Evolutionary conservation across 441 rosid genomes (phyloP).

Genomic region (Kokia cookei): DNA sequence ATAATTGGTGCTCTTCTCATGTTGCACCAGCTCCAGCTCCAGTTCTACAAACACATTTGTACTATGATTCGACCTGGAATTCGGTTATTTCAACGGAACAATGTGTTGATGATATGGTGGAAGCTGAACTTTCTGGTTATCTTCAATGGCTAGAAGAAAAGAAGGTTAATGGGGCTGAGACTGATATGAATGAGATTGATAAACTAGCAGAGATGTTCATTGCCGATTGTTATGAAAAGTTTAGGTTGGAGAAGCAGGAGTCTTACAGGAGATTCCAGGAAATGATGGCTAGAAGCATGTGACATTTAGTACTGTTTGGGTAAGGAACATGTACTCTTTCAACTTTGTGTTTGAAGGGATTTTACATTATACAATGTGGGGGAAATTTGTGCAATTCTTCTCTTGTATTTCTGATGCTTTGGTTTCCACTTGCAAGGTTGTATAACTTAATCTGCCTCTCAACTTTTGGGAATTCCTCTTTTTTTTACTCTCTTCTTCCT

Average conservation of each 20-base stretch:
- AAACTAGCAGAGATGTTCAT: constrained; percentile 75
- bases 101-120: constrained; percentile 2
- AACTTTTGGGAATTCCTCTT: background rate
- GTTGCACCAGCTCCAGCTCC: constrained; percentile 61
- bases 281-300: constrained; percentile 63
- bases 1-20: constrained; percentile 89
- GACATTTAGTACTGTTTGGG: background rate
- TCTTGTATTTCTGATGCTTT: background rate
- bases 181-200: constrained; percentile 50
- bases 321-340: constrained; percentile 10
- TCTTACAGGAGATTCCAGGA: constrained; percentile 83
- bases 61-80: constrained; percentile 48
- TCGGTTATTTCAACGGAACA: constrained; percentile 28
- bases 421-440: background rate
- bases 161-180: constrained; percentile 15
- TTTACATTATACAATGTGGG: constrained; percentile 14
- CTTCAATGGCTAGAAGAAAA: constrained; percentile 64
- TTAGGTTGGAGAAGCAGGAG: constrained; percentile 85
- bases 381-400: constrained; percentile 16
- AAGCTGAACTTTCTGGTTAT: constrained; percentile 52
- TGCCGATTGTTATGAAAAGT: constrained; percentile 71
- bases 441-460: background rate
- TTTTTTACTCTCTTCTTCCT: too few relatives aligned
- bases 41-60: constrained; percentile 42
- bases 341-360: constrained; percentile 5